Evolutionary conservation across 2,329 filamentous ascomycete genomes (phyloP).

Genomic region (Colletotrichum theobromicola): DNA sequence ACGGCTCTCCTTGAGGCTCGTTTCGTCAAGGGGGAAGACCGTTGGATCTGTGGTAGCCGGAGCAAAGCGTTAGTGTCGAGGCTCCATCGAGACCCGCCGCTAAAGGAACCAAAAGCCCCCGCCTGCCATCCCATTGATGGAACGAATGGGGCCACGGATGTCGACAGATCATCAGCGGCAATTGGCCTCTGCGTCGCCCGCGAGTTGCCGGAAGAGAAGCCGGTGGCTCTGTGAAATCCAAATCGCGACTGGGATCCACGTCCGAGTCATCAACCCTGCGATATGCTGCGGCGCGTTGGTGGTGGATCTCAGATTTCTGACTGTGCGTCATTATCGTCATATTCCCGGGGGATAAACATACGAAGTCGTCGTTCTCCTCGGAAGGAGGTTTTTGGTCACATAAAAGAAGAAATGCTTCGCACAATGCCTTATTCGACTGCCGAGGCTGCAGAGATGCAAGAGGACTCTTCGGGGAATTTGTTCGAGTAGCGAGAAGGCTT

Average conservation of each 20-base stretch:
- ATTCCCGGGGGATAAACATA: background rate
- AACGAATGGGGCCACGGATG: background rate
- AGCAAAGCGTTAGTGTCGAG: background rate
- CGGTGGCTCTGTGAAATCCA: background rate
- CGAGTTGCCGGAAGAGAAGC: background rate
- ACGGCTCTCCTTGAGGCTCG: background rate
- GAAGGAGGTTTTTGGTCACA: background rate
- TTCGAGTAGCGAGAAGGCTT: background rate
- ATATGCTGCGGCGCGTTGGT: background rate
- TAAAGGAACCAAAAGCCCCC: background rate
- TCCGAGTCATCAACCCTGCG: slow-evolving; percentile 13
- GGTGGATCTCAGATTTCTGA: background rate
- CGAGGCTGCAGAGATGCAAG: background rate
- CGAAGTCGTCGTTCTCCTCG: background rate
- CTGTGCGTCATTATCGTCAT: slow-evolving; percentile 8
- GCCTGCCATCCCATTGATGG: background rate
- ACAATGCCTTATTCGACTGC: background rate
- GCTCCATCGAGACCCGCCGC: background rate
- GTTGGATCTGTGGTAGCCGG: background rate
- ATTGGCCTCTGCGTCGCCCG: background rate
- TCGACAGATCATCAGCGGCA: slow-evolving; percentile 2
- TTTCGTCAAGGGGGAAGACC: background rate
- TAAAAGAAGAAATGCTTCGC: background rate
- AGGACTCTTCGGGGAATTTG: background rate
- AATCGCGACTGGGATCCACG: background rate